Percentiles rank a stretch among this genome's conserved stretches.
phyloP scores from a whole-genome alignment of 306 rosid species.

The Cyclanthera cordifolia region DNA sequence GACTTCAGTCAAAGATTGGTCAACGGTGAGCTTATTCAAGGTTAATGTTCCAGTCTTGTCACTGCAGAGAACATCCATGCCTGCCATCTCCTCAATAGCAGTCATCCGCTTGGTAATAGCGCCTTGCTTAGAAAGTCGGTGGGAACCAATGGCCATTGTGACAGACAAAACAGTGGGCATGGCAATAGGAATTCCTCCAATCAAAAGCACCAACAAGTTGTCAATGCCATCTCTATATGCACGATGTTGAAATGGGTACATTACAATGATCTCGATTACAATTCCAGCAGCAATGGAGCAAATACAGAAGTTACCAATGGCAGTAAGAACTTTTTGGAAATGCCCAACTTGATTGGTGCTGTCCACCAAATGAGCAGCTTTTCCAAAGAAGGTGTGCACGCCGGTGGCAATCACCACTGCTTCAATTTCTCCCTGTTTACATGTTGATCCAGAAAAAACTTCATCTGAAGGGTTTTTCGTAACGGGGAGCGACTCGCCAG shows the following conservation, averaged over 20 bases:
- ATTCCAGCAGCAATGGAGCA: constrained; percentile 89
- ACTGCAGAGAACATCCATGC: constrained; percentile 98
- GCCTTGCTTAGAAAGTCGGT: constrained; percentile 94
- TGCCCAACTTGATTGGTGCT: constrained; percentile 98
- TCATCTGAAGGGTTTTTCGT: constrained; percentile 86
- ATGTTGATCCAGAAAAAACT: constrained; percentile 95
- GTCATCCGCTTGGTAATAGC: constrained; percentile 98
- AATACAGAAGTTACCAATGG: constrained; percentile 95
- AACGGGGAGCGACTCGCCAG: constrained; percentile 94
- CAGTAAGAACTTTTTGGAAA: constrained; percentile 96
- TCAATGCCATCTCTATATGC: constrained; percentile 88
- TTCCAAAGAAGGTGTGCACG: constrained; percentile 96
- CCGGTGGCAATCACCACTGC: constrained; percentile 98
- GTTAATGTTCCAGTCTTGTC: constrained; percentile 97
- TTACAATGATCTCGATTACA: constrained; percentile 60
- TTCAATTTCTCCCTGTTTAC: constrained; percentile 95
- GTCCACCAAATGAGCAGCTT: constrained; percentile 95
- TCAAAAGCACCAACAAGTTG: constrained; percentile 85
- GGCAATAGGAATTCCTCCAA: constrained; percentile 98
- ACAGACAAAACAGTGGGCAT: constrained; percentile 99
- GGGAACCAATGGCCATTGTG: constrained; percentile 99
- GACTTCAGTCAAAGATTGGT: constrained; percentile 71
- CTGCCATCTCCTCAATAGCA: constrained; percentile 99
- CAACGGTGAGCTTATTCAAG: constrained; percentile 74
- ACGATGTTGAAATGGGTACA: constrained; percentile 90